Evolutionary conservation across 2,329 filamentous ascomycete species (phyloP).

Genomic region (Diaporthe ilicicola): DNA sequence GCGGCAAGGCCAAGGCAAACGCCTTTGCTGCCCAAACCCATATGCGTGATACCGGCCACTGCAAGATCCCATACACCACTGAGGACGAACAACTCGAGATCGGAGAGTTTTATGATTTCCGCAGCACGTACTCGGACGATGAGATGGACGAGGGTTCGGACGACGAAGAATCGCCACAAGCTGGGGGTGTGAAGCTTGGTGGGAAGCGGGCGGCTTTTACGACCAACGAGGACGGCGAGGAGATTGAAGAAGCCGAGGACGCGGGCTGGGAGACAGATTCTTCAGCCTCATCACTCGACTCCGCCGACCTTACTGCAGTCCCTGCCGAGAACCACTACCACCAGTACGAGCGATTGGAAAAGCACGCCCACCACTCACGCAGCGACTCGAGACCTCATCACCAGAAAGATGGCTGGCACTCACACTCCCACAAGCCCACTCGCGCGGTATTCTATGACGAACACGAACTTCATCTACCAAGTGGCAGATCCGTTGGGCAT

Average conservation of each 20-base stretch:
- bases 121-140: conserved; percentile 91
- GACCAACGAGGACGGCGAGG: conserved; percentile 59
- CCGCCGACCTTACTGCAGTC: conserved; percentile 81
- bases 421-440: conserved; percentile 78
- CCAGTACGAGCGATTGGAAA: conserved; percentile 75
- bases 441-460: conserved; percentile 89
- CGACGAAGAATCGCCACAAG: conserved; percentile 59
- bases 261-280: conserved; percentile 97
- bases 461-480: conserved; percentile 91
- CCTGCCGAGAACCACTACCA: conserved; percentile 77
- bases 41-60: conserved; percentile 97
- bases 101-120: conserved; percentile 97
- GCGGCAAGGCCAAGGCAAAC: conserved; percentile 82
- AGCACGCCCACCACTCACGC: conserved; percentile 79
- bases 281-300: conserved; percentile 87
- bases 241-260: conserved; percentile 63
- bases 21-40: conserved; percentile 88
- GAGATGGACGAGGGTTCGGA: conserved; percentile 70
- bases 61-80: conserved; percentile 91
- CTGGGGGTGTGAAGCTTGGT: conserved; percentile 75
- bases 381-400: conserved; percentile 76
- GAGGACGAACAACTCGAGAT: conserved; percentile 93
- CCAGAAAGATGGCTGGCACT: conserved; percentile 81
- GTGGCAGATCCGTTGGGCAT: conserved; percentile 88
- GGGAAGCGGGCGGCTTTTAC: conserved; percentile 63